phyloP scores from a whole-genome alignment of 1,284 basidiomycete species.

The Papiliotrema fonsecae region DNA sequence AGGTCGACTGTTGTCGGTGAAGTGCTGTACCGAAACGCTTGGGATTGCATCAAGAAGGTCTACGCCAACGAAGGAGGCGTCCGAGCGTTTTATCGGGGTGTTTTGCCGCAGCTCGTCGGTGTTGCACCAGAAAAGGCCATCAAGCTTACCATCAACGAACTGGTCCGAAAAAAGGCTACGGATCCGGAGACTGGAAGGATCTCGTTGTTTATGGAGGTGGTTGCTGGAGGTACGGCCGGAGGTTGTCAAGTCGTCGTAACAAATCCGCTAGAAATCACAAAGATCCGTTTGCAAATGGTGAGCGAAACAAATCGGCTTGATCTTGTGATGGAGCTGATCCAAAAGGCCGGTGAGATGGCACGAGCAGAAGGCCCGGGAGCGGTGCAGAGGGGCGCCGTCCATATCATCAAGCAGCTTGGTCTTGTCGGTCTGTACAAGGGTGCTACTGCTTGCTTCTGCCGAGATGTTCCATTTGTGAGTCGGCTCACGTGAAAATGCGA shows the following conservation, averaged over 20 bases:
- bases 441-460: slow-evolving; percentile 40
- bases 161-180: slow-evolving; percentile 74
- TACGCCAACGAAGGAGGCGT: slow-evolving; percentile 89
- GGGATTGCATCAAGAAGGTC: slow-evolving; percentile 91
- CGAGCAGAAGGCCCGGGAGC: slow-evolving; percentile 65
- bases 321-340: neutral
- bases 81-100: slow-evolving; percentile 90
- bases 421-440: slow-evolving; percentile 80
- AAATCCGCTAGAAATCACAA: slow-evolving; percentile 77
- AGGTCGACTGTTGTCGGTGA: slow-evolving; percentile 90
- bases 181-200: slow-evolving; percentile 95
- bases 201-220: slow-evolving; percentile 74
- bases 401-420: slow-evolving; percentile 89
- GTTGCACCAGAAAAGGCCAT: slow-evolving; percentile 89
- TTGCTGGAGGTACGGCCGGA: slow-evolving; percentile 89
- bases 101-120: slow-evolving; percentile 91
- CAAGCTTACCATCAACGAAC: slow-evolving; percentile 83
- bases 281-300: slow-evolving; percentile 94
- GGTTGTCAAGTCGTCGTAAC: slow-evolving; percentile 97
- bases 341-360: slow-evolving; percentile 70
- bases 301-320: no score
- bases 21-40: slow-evolving; percentile 86
- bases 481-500: slow-evolving; percentile 10
- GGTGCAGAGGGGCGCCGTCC: slow-evolving; percentile 74
- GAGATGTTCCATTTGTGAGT: slow-evolving; percentile 78